Base-by-base conservation (phyloP, 2,329 filamentous ascomycete genomes). In the Pestalotiopsis sp. region DNA sequence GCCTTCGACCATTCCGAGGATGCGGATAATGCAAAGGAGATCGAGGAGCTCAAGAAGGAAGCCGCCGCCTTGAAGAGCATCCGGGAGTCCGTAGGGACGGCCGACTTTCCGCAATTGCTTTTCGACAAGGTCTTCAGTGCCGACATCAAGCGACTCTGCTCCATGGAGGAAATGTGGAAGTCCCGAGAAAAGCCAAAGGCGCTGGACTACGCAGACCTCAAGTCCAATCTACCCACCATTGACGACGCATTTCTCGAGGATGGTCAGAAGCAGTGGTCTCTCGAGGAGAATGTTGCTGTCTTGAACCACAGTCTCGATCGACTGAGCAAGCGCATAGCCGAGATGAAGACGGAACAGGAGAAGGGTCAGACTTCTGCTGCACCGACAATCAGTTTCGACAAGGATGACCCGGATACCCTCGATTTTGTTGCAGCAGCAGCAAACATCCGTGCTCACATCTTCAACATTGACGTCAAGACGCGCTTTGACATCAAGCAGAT, bases 401-500 rank as follows among this genome's bases (percentile, higher is more conserved):
- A 99, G 83, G 96, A 99, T 78, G 96, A 99, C 76, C 89, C 91
- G 45, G 95, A 98, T 77, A 98, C 95, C 0, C 86, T 99, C 7
- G 95, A 99, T 77, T 98, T 99, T 78, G 96, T 99, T 6, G 89
- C 94, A 1, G 90, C 96, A 0, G 94, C 92, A 73, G 94, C 95
- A 38, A 99, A 99, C 76, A 88, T 99, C 27, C 90, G 96, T 59
- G 96, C 95, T 1, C 85, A 89, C 27, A 87, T 97, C n/a, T 99
- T 99, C 77, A 92, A 91, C 68, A 97, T 99, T 69, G 92, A 95
- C 67, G 83, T 85, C 4, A 95, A 94, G 79, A 97, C 94, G 25
- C 94, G 97, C 69, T 99, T 98, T 77, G 95, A 98, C 77, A 95
- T 96, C 76, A 99, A 99, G 83, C 93, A 99, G 81, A 99, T 98